Percentiles rank a stretch among this genome's conserved stretches.
phyloP scores from a whole-genome alignment of 176 grass and related monocot species.

The Avena sativa region DNA sequence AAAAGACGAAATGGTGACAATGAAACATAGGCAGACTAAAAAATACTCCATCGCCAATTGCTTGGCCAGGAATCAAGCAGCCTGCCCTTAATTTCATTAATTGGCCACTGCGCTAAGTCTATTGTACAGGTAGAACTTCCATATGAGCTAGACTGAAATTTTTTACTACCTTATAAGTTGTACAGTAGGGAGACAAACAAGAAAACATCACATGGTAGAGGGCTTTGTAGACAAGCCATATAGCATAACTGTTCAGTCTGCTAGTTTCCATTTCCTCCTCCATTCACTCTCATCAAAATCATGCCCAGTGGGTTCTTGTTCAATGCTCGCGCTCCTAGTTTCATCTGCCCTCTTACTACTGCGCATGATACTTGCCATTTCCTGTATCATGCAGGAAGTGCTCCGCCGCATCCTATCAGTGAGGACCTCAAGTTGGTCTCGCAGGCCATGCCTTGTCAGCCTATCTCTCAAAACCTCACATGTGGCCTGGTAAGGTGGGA shows the following conservation, averaged over 20 bases:
- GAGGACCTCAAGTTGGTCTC: slow-evolving; percentile 60
- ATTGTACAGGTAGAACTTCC: slow-evolving; percentile 3
- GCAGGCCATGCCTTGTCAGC: slow-evolving; percentile 60
- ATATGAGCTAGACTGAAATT: neutral
- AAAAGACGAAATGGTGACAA: neutral
- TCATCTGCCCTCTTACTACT: slow-evolving; percentile 45
- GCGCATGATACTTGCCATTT: slow-evolving; percentile 65
- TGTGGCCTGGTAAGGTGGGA: slow-evolving; percentile 82
- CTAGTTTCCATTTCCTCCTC: slow-evolving; percentile 52
- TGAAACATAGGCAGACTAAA: neutral
- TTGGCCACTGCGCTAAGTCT: neutral
- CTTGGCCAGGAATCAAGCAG: neutral
- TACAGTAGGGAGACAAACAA: slow-evolving; percentile 15
- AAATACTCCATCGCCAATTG: slow-evolving; percentile 22
- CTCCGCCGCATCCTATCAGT: slow-evolving; percentile 73
- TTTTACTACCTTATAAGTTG: slow-evolving; percentile 28
- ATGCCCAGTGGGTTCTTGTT: slow-evolving; percentile 22
- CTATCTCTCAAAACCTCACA: slow-evolving; percentile 79
- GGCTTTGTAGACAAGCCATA: neutral
- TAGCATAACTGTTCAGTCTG: slow-evolving; percentile 7
- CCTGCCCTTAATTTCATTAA: slow-evolving; percentile 21
- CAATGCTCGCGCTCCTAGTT: slow-evolving; percentile 15
- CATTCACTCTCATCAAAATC: slow-evolving; percentile 36
- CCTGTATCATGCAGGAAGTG: slow-evolving; percentile 78
- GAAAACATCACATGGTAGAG: slow-evolving; percentile 29